Evolutionary conservation across 805 yeast genomes (phyloP), one percentile per base, ranked within the genome.

Genomic region (Lipomyces orientalis): DNA sequence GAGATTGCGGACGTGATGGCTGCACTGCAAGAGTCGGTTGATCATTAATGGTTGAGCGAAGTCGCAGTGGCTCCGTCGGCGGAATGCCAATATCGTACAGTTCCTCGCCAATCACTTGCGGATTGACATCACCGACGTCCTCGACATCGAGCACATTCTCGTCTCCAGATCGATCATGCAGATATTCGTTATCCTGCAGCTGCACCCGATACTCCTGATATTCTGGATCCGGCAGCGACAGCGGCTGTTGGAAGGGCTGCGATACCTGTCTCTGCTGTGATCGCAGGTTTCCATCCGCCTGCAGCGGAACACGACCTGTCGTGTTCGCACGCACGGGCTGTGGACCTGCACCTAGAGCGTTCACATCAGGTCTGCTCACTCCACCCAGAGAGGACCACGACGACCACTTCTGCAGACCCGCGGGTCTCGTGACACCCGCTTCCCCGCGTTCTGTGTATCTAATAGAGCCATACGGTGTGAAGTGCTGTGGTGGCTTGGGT

Each of bases 311-410:
- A 8, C 59, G 31, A 2, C 66, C 66, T 10, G 66, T 64, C 37
- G 66, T 64, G 46, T 64, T 64, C 29, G 66, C 66, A 9, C 66
- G 46, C 8, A 52, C 59, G 14, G 62, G 63, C 25, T 64, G 59
- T 1, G 61, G n/a, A 9, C 64, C 33, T 51, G 52, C 16, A 60
- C 35, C 25, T 19, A 58, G 31, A 29, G 25, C 49, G 12, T 10
- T 33, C 60, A 12, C 14, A 16, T 60, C 34, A 29, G 29, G n/a
- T 14, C 52, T 46, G 46, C 14, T 16, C 4, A n/a, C 49, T 43
- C 22, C 49, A 19, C 49, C 49, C 19, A n/a, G 43, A 2, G 39
- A 34, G 29, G 49, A 33, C 58, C 49, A 39, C n/a, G 64, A 63
- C 16, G 63, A 43, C 66, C 66, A 46, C 54, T 43, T 33, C 25